These are phyloP conservation scores for Taiozyma sp. DNA, from an alignment of 1,139 yeast species.

Conservation along the genomic window DNA sequence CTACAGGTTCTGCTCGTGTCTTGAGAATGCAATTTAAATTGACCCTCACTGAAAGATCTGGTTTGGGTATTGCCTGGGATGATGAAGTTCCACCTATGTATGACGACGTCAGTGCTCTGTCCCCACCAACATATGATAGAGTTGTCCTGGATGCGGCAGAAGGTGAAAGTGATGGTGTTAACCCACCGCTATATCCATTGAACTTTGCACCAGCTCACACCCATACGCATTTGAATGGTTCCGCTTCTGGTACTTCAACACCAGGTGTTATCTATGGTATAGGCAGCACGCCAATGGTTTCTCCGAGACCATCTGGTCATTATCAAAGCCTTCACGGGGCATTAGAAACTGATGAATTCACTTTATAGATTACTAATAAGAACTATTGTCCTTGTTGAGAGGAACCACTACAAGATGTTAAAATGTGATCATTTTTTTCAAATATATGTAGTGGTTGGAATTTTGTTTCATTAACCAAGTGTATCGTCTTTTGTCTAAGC, in stretches of 20 bases:
- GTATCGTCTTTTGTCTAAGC: slow-evolving; percentile 8
- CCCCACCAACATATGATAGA: slow-evolving; percentile 72
- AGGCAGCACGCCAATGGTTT: slow-evolving; percentile 29
- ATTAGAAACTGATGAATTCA: slow-evolving; percentile 21
- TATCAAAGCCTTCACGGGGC: slow-evolving; percentile 22
- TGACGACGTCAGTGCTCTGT: slow-evolving; percentile 71
- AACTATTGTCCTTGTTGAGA: neutral
- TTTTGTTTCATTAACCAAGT: neutral
- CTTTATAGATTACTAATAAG: slow-evolving; percentile 3
- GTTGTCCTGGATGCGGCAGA: neutral
- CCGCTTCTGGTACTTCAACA: slow-evolving; percentile 22
- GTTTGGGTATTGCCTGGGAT: slow-evolving; percentile 97
- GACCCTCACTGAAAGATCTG: slow-evolving; percentile 80
- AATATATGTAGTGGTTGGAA: neutral
- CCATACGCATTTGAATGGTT: slow-evolving; percentile 18
- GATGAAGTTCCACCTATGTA: slow-evolving; percentile 98
- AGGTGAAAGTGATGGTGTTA: slow-evolving; percentile 9
- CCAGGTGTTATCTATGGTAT: slow-evolving; percentile 43
- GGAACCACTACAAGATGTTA: neutral
- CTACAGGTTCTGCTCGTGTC: slow-evolving; percentile 94
- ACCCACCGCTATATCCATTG: slow-evolving; percentile 23
- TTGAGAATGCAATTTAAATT: slow-evolving; percentile 90
- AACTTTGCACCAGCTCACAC: slow-evolving; percentile 25
- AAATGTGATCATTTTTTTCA: neutral
- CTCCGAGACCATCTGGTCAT: slow-evolving; percentile 23